A percentile compares a stretch with the other conserved stretches of the same genome.
These are phyloP conservation scores for Bigelowiella natans DNA, from an alignment of 78 protist species.

Conservation along the genomic window DNA sequence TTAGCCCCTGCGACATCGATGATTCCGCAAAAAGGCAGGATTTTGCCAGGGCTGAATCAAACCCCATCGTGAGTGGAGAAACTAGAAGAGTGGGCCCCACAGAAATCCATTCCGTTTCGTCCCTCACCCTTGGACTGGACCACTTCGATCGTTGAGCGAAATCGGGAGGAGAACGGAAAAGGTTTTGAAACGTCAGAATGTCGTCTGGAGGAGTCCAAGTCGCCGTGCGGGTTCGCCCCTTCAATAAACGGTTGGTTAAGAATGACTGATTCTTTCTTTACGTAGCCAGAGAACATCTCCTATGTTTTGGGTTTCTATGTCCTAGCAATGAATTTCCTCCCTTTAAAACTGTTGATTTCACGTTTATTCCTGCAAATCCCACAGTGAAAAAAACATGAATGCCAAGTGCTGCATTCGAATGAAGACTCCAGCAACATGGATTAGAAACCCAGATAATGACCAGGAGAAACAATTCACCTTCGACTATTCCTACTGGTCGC, in stretches of 20 bases:
- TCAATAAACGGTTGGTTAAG: conserved; percentile 4
- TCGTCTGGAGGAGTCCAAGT: conserved; percentile 14
- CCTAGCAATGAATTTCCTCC: neutral
- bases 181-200: no score
- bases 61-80: no score
- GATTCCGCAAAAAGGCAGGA: no score
- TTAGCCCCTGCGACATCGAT: no score
- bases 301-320: neutral
- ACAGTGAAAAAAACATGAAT: neutral
- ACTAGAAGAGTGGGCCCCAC: no score
- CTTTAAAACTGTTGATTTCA: neutral
- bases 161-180: no score
- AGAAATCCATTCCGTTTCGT: no score
- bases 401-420: conserved; percentile 13
- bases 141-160: no score
- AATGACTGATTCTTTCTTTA: no score
- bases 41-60: no score
- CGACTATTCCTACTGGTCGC: conserved; percentile 55
- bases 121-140: no score
- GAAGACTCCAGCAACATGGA: conserved; percentile 24
- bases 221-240: conserved; percentile 50
- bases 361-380: neutral
- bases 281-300: no score
- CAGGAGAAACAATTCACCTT: conserved; percentile 41
- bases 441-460: conserved; percentile 25